Conservation (phyloP, 768 basidiomycete genomes). For the Termitomyces sp. region DNA sequence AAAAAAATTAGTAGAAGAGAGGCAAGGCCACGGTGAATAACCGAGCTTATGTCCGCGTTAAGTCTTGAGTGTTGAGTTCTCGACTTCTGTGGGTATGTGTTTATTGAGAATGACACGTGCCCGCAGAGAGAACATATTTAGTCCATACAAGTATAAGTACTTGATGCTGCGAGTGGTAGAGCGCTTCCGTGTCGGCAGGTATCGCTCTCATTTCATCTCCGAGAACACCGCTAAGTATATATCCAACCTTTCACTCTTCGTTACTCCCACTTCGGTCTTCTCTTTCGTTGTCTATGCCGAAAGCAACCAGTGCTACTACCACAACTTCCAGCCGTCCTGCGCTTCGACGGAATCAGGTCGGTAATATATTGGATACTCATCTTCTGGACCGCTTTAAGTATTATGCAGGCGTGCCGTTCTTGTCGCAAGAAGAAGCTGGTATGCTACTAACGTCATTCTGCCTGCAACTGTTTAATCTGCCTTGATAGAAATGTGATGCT, state of each 20-base stretch:
- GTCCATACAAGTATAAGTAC: not conserved
- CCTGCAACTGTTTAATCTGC: not conserved
- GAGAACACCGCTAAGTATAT: not conserved
- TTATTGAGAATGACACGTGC: not conserved
- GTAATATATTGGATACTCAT: slow-evolving; percentile 9
- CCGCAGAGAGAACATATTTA: not conserved
- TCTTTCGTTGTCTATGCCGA: slow-evolving; percentile 52
- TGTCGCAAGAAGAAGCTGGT: slow-evolving; percentile 86
- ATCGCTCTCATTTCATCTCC: not conserved
- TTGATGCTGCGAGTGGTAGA: not conserved
- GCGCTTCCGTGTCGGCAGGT: not conserved
- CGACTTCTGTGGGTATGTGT: not conserved
- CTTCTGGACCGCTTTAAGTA: not conserved
- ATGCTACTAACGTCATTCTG: slow-evolving; percentile 21
- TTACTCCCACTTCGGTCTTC: not conserved
- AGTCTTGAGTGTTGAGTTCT: not conserved
- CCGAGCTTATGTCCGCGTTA: not conserved
- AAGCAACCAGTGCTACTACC: slow-evolving; percentile 42
- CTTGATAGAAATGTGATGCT: slow-evolving; percentile 79
- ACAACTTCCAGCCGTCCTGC: slow-evolving; percentile 52
- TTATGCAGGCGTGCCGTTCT: slow-evolving; percentile 67
- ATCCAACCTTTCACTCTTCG: not conserved
- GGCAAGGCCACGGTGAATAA: not conserved
- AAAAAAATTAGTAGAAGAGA: not conserved
- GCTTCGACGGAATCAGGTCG: slow-evolving; percentile 76